Percentiles rank a stretch among this genome's conserved stretches.
phyloP scores from a whole-genome alignment of 106 monocot genomes.

The Ottelia alismoides region DNA sequence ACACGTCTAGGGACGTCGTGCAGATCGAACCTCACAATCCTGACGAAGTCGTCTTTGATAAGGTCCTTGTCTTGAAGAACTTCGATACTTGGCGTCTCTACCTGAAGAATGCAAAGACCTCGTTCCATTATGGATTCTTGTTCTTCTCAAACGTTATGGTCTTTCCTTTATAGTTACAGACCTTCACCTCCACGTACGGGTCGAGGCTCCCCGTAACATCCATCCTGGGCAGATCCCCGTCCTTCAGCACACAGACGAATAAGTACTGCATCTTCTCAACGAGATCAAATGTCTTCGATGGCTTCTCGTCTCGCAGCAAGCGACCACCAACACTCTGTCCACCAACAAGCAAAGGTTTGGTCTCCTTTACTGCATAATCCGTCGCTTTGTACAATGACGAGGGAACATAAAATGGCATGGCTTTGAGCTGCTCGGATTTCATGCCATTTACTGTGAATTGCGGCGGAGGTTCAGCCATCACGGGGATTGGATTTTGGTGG shows the following conservation, averaged over 20 bases:
- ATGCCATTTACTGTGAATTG: conserved; percentile 12
- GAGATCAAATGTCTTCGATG: conserved; percentile 41
- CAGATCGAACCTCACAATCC: conserved; percentile 39
- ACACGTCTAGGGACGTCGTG: conserved; percentile 46
- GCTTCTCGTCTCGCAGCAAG: conserved; percentile 27
- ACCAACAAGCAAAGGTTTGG: conserved; percentile 44
- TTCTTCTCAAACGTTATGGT: conserved; percentile 48
- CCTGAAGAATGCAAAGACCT: conserved; percentile 55
- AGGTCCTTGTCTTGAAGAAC: conserved; percentile 47
- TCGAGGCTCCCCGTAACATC: conserved; percentile 58
- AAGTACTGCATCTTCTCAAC: conserved; percentile 66
- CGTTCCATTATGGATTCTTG: conserved; percentile 56
- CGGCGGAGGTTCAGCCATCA: conserved; percentile 4
- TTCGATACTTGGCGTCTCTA: conserved; percentile 28
- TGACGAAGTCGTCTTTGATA: conserved; percentile 40
- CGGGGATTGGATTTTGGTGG: conserved; percentile 1
- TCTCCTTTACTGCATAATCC: conserved; percentile 52
- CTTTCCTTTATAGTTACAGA: conserved; percentile 42
- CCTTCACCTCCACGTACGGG: conserved; percentile 44
- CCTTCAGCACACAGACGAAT: conserved; percentile 65
- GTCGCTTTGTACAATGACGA: conserved; percentile 22
- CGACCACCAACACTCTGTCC: conserved; percentile 38
- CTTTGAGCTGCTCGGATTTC: conserved; percentile 16
- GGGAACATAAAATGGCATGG: conserved; percentile 20
- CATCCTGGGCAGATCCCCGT: conserved; percentile 36